These are phyloP conservation scores for Leonotis leonurus DNA, from an alignment of 257 asterid genomes.

Conservation along the genomic window DNA sequence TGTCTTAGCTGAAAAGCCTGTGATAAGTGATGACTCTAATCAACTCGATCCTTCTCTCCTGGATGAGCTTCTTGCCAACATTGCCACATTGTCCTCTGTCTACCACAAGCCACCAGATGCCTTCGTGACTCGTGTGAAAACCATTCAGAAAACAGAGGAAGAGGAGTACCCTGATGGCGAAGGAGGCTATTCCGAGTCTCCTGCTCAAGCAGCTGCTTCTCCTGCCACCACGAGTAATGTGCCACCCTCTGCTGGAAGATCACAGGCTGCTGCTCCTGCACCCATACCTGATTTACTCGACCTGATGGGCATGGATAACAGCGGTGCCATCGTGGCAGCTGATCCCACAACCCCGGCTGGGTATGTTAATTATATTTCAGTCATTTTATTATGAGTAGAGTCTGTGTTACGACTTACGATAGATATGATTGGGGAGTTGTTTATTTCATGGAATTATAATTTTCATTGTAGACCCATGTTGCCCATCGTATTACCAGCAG, in stretches of 20 bases:
- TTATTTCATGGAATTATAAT: conserved; percentile 4
- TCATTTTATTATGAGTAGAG: not conserved
- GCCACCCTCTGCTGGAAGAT: conserved; percentile 44
- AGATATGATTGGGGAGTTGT: too few species aligned
- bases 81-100: conserved; percentile 94
- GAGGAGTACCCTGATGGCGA: conserved; percentile 94
- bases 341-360: conserved; percentile 59
- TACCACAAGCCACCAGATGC: conserved; percentile 97
- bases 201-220: conserved; percentile 54
- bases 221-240: conserved; percentile 51
- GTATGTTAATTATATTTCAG: conserved; percentile 32
- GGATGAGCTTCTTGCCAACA: conserved; percentile 95
- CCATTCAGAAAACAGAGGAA: conserved; percentile 80
- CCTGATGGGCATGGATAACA: conserved; percentile 76
- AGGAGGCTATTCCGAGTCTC: conserved; percentile 68
- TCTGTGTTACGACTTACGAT: too few species aligned
- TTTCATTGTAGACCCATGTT: conserved; percentile 67
- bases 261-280: conserved; percentile 52
- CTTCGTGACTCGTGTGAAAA: conserved; percentile 88
- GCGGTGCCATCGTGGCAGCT: conserved; percentile 55
- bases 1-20: conserved; percentile 97
- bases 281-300: conserved; percentile 91
- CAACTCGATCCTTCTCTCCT: conserved; percentile 87
- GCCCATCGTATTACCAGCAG: conserved; percentile 72
- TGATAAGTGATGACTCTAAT: conserved; percentile 92